Base-by-base conservation (phyloP, 768 basidiomycete genomes). In the Hypsizygus marmoreus region DNA sequence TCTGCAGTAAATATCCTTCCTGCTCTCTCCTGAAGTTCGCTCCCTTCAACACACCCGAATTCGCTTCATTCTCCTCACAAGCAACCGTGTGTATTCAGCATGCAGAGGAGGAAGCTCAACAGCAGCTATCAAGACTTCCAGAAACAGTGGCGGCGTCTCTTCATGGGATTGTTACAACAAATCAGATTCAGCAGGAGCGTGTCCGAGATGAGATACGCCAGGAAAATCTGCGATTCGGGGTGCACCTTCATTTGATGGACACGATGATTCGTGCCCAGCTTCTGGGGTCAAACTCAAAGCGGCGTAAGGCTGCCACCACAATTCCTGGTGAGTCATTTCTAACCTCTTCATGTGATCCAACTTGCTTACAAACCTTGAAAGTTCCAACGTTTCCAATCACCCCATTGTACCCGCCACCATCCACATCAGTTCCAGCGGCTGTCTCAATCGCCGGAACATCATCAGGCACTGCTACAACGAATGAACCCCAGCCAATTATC, bases 71-170 rank as follows among this genome's bases (percentile, higher is more conserved):
- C n/a, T 38, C 36, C 6, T 8, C 34, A 4, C 28, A 39, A 4
- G 26, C 30, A 4, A n/a, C n/a, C 14, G 4, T n/a, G 34, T 22
- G 5, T n/a, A 29, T 47, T 19, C 11, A 35, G 12, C 24, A 26
- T 11, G 46, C 39, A n/a, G 40, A 47, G 16, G 4, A 17, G 7
- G 35, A 42, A 37, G 33, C 40, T 35, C 25, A 26, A 2, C 47
- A 31, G 10, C 23, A 31, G 12, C 24, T 47, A 5, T 11, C 64
- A 34, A 45, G 50, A 8, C 49, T 71, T 0, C 67, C 66, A 0
- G 49, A 54, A 14, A 54, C 55, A 7, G 35, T 63, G 9, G 47
- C 54, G 0, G 20, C 36, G 20, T 56, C 56, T 13, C 43, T 63
- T 40, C 42, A 49, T 6, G 57, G 57, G 1, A 44, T 55, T 10